Percentiles rank a stretch among this genome's conserved stretches.
Evolutionary conservation across 345 rosid genomes (phyloP).

Genomic region (Bruguiera gymnorhiza): DNA sequence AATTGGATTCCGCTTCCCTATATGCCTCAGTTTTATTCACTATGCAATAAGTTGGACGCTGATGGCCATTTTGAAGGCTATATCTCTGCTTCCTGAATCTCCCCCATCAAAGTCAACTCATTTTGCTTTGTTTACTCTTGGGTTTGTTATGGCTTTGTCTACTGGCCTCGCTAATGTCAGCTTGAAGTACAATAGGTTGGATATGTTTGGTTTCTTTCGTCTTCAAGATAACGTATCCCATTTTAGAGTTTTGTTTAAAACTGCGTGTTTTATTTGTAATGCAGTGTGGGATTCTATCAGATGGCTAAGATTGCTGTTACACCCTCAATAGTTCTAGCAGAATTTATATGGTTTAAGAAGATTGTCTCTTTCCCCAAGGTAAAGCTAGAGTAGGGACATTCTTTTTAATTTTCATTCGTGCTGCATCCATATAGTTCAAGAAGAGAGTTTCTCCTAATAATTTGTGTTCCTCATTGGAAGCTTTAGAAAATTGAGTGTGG

Average conservation of each 20-base stretch:
- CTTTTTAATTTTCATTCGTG: background rate
- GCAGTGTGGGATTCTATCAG: conserved; percentile 93
- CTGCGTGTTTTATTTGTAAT: background rate
- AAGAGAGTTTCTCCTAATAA: too few relatives aligned
- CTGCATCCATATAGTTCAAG: too few relatives aligned
- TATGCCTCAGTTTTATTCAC: conserved; percentile 84
- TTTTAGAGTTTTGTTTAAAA: conserved; percentile 6
- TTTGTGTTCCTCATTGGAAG: too few relatives aligned
- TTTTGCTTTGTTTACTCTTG: conserved; percentile 65
- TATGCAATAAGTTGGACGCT: conserved; percentile 69
- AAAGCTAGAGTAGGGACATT: conserved; percentile 45
- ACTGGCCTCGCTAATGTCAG: conserved; percentile 98
- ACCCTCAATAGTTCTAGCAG: conserved; percentile 88
- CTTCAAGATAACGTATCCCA: background rate
- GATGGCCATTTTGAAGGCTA: conserved; percentile 75
- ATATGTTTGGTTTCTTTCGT: background rate
- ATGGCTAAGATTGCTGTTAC: conserved; percentile 96
- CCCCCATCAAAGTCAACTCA: conserved; percentile 63
- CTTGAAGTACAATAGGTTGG: conserved; percentile 90
- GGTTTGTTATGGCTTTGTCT: conserved; percentile 83
- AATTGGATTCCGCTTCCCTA: conserved; percentile 80
- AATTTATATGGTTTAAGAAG: conserved; percentile 71
- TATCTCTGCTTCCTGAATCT: conserved; percentile 66
- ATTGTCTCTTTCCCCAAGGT: conserved; percentile 77
- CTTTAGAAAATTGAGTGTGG: too few relatives aligned